These are phyloP conservation scores for Aspergillus pseudonomiae DNA, from an alignment of 2,329 filamentous ascomycete genomes.

Conservation along the genomic window DNA sequence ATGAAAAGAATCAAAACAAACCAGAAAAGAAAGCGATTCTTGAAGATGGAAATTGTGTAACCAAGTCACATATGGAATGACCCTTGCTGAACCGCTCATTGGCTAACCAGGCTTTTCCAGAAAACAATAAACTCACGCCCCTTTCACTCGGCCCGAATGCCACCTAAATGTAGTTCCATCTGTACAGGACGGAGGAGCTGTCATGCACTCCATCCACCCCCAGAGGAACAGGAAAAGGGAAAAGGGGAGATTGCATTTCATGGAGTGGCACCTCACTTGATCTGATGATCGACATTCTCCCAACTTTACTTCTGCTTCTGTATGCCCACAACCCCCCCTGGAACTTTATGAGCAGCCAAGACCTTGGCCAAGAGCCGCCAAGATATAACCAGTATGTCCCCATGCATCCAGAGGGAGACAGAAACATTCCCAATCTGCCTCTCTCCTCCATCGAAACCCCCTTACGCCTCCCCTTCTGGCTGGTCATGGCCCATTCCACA, in stretches of 20 bases:
- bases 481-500: slow-evolving; percentile 22
- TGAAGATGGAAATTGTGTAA: slow-evolving; percentile 5
- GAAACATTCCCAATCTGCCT: not conserved
- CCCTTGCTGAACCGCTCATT: slow-evolving; percentile 1
- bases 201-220: not conserved
- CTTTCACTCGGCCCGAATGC: not conserved
- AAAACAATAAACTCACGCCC: not conserved
- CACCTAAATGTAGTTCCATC: not conserved
- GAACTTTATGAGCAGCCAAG: slow-evolving; percentile 19
- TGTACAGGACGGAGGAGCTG: not conserved
- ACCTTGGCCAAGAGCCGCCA: slow-evolving; percentile 26
- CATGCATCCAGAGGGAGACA: slow-evolving; percentile 5
- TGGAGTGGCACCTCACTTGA: not conserved
- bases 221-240: not conserved
- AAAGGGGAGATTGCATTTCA: not conserved
- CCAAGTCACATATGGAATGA: slow-evolving; percentile 6
- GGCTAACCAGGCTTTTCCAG: slow-evolving; percentile 3
- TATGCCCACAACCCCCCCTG: slow-evolving; percentile 1
- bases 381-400: slow-evolving; percentile 18
- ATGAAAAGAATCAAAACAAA: not conserved
- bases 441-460: slow-evolving; percentile 3
- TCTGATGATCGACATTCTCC: slow-evolving; percentile 7
- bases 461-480: slow-evolving; percentile 19
- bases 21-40: not conserved
- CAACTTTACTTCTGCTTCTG: not conserved